phyloP scores from a whole-genome alignment of 169 alveolate genomes.

The Eimeria maxima region DNA sequence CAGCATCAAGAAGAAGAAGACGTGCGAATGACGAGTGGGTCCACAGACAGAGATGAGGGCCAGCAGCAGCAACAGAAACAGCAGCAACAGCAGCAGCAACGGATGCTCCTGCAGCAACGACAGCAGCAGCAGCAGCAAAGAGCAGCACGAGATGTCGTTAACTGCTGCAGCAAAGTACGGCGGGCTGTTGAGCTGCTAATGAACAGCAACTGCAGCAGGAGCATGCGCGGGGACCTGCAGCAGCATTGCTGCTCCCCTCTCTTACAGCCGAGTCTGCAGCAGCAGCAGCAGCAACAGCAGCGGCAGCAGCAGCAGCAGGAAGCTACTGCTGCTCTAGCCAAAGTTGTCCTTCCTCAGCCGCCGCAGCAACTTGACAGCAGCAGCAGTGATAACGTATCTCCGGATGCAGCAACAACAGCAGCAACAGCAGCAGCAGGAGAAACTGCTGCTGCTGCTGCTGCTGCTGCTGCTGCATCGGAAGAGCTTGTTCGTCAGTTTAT shows the following conservation, averaged over 20 bases:
- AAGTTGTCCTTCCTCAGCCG: slow-evolving; percentile 27
- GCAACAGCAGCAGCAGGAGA: slow-evolving; percentile 20
- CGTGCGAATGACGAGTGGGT: background rate
- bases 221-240: background rate
- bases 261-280: slow-evolving; percentile 23
- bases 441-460: slow-evolving; percentile 24
- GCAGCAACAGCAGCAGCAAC: slow-evolving; percentile 39
- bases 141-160: background rate
- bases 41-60: background rate
- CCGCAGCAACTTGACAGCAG: background rate
- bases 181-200: background rate
- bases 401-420: background rate
- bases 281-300: slow-evolving; percentile 11
- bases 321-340: slow-evolving; percentile 11
- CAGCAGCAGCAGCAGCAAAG: slow-evolving; percentile 6
- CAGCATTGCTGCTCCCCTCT: slow-evolving; percentile 16
- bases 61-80: background rate
- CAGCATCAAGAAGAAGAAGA: background rate
- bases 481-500: background rate
- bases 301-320: slow-evolving; percentile 47
- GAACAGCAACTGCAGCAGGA: background rate
- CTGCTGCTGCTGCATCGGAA: slow-evolving; percentile 47
- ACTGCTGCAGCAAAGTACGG: background rate
- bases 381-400: background rate
- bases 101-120: background rate